phyloP scores from a whole-genome alignment of 345 rosid species.

The Cardamine chenopodiifolia region DNA sequence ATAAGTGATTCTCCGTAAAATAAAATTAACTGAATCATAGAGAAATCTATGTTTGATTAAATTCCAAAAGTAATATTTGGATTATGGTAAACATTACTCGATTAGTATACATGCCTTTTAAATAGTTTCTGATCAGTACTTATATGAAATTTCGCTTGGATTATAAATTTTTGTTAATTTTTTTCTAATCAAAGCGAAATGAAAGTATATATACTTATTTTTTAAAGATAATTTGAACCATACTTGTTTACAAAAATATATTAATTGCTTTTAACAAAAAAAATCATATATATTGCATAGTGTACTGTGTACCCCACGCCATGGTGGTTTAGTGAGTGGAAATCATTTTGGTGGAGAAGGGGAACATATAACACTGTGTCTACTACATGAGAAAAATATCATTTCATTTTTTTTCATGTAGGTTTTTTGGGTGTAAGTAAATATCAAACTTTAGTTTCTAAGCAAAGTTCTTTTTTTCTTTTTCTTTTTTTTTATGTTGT shows the following conservation, averaged over 20 bases:
- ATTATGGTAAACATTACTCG: too few species aligned
- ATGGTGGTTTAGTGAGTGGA: slow-evolving; percentile 44
- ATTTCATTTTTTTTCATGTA: slow-evolving; percentile 2
- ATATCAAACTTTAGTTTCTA: slow-evolving; percentile 3
- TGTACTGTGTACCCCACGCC: slow-evolving; percentile 22
- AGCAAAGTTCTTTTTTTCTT: background rate
- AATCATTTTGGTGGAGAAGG: slow-evolving; percentile 24
- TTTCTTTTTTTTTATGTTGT: too few species aligned
- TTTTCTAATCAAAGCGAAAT: background rate
- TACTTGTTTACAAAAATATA: background rate
- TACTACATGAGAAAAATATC: background rate
- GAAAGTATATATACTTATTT: background rate
- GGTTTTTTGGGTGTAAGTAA: too few species aligned
- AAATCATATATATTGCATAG: background rate
- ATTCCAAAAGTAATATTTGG: too few species aligned
- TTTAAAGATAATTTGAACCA: background rate
- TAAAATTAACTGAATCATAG: too few species aligned
- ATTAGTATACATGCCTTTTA: too few species aligned
- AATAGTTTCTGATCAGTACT: too few species aligned
- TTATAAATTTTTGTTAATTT: too few species aligned
- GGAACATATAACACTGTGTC: slow-evolving; percentile 9
- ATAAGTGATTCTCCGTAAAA: background rate
- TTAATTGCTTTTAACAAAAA: background rate
- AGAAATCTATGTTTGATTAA: too few species aligned
- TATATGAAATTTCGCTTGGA: too few species aligned